These are phyloP conservation scores for Glarea lozoyensis DNA, from an alignment of 495 filamentous ascomycete species.

Conservation along the genomic window DNA sequence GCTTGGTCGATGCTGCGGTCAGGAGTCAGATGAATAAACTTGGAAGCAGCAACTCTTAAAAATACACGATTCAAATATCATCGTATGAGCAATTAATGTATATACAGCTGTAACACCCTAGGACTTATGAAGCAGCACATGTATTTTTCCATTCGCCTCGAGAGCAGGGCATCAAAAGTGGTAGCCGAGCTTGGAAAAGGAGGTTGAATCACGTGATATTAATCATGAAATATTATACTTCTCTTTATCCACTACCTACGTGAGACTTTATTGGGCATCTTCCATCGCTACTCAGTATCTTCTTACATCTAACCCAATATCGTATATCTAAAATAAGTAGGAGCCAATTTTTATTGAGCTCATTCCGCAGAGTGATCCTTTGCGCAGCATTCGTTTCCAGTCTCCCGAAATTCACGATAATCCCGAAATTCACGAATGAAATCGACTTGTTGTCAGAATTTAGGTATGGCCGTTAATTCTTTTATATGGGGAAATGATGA, in stretches of 20 bases:
- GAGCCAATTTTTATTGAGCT: slow-evolving; percentile 10
- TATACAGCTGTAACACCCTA: slow-evolving; percentile 12
- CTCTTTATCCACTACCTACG: slow-evolving; percentile 9
- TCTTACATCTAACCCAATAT: slow-evolving; percentile 9
- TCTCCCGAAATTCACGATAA: no score
- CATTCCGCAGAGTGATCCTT: no score
- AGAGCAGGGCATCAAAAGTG: slow-evolving; percentile 14
- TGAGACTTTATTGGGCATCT: slow-evolving; percentile 10
- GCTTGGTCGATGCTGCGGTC: slow-evolving; percentile 12
- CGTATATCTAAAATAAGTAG: slow-evolving; percentile 9
- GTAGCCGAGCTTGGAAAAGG: slow-evolving; percentile 13
- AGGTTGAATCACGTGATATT: slow-evolving; percentile 10
- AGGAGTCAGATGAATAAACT: slow-evolving; percentile 14
- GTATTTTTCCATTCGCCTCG: slow-evolving; percentile 12
- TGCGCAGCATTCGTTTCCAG: no score
- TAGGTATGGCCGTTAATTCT: no score
- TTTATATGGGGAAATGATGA: no score
- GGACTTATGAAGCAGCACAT: slow-evolving; percentile 15
- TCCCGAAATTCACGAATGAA: no score
- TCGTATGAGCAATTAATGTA: slow-evolving; percentile 14
- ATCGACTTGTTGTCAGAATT: no score
- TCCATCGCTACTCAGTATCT: slow-evolving; percentile 11
- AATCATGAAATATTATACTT: slow-evolving; percentile 10
- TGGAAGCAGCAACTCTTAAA: slow-evolving; percentile 14
- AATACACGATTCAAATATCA: slow-evolving; percentile 14